Conservation (phyloP, 2,329 filamentous ascomycete genomes). For the Ceratocystis alfenasii region DNA sequence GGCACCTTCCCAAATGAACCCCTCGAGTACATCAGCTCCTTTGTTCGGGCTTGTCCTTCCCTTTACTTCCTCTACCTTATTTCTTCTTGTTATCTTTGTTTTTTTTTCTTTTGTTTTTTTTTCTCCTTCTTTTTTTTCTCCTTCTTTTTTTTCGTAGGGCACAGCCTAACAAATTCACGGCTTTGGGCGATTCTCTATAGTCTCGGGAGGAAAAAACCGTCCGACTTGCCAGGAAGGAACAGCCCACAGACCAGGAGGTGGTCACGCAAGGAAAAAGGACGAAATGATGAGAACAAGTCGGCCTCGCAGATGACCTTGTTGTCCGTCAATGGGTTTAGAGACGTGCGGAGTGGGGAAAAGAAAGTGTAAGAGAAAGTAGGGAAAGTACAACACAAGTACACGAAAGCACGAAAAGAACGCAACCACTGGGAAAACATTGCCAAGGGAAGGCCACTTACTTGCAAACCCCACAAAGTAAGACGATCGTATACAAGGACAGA, state of each 20-base stretch:
- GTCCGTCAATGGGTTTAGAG: background rate
- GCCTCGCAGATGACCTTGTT: background rate
- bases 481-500: background rate
- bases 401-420: background rate
- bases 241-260: conserved; percentile 4
- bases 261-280: background rate
- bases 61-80: background rate
- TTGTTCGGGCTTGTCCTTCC: conserved; percentile 2
- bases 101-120: background rate
- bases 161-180: conserved; percentile 2
- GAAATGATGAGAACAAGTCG: conserved; percentile 10
- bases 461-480: background rate
- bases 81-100: background rate
- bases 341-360: background rate
- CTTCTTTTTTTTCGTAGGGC: background rate
- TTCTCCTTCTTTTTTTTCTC: background rate
- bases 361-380: background rate
- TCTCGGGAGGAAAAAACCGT: conserved; percentile 1
- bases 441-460: background rate
- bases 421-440: background rate
- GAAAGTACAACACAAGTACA: background rate
- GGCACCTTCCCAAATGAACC: background rate
- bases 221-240: conserved; percentile 6
- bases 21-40: background rate
- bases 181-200: conserved; percentile 3